phyloP scores from a whole-genome alignment of 2,329 filamentous ascomycete species.

The Malbranchea cinnamomea region DNA sequence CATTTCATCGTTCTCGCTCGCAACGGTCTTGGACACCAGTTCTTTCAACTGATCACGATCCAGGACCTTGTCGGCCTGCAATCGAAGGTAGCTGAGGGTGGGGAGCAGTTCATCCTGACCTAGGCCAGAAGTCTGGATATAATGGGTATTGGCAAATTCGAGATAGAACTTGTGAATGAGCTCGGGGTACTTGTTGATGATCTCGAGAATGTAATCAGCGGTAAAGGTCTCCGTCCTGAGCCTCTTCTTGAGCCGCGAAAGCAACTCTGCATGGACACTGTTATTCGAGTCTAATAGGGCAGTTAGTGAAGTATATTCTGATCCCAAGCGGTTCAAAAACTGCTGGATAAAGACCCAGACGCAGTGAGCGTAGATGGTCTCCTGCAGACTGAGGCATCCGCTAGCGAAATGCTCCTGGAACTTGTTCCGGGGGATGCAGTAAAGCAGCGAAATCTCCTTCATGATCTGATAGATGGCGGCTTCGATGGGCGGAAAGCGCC shows the following conservation, averaged over 20 bases:
- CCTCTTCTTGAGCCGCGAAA: slow-evolving; percentile 89
- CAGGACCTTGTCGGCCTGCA: slow-evolving; percentile 58
- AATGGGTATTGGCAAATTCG: slow-evolving; percentile 79
- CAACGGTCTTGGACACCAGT: slow-evolving; percentile 62
- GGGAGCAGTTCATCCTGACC: slow-evolving; percentile 55
- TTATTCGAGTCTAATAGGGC: slow-evolving; percentile 68
- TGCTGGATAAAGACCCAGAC: slow-evolving; percentile 97
- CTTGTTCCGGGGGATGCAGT: slow-evolving; percentile 96
- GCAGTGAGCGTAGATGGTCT: slow-evolving; percentile 93
- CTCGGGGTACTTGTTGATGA: slow-evolving; percentile 79
- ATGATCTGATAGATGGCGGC: slow-evolving; percentile 97
- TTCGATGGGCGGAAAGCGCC: slow-evolving; percentile 63
- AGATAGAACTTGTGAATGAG: slow-evolving; percentile 81
- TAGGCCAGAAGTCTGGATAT: slow-evolving; percentile 47
- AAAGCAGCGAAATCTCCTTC: slow-evolving; percentile 92
- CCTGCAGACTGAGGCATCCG: slow-evolving; percentile 78
- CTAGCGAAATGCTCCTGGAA: slow-evolving; percentile 80
- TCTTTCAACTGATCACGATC: slow-evolving; percentile 60
- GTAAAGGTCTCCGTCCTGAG: slow-evolving; percentile 95
- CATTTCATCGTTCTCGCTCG: slow-evolving; percentile 93
- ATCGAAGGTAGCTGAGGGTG: slow-evolving; percentile 50
- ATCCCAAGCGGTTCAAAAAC: slow-evolving; percentile 86
- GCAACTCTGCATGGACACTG: slow-evolving; percentile 68
- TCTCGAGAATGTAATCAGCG: slow-evolving; percentile 93
- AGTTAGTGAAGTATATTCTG: slow-evolving; percentile 78